phyloP scores from a whole-genome alignment of 2,329 filamentous ascomycete species.

The Neurospora sp. region DNA sequence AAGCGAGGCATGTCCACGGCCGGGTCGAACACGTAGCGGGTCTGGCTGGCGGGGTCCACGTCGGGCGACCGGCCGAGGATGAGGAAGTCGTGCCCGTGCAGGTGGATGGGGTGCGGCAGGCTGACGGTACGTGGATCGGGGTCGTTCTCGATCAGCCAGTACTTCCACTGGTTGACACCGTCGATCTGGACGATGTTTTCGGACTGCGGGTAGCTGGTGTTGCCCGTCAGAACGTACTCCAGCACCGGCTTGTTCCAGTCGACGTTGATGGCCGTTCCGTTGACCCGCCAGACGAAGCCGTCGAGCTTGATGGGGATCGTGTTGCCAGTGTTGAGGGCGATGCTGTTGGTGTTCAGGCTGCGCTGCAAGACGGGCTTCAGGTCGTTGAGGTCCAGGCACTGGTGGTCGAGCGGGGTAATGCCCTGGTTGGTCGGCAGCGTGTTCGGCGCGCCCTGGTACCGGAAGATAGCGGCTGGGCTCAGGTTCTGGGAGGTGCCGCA shows the following conservation, averaged over 20 bases:
- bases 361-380: slow-evolving; percentile 20
- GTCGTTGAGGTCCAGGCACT: slow-evolving; percentile 16
- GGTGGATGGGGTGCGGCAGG: slow-evolving; percentile 21
- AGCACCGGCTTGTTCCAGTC: slow-evolving; percentile 28
- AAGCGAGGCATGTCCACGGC: slow-evolving; percentile 21
- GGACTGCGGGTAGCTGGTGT: slow-evolving; percentile 18
- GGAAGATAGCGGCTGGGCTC: slow-evolving; percentile 21
- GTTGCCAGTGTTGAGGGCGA: slow-evolving; percentile 14
- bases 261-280: slow-evolving; percentile 22
- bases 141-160: slow-evolving; percentile 27
- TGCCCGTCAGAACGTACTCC: slow-evolving; percentile 22
- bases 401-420: slow-evolving; percentile 10
- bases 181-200: slow-evolving; percentile 20
- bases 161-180: slow-evolving; percentile 19
- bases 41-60: slow-evolving; percentile 8
- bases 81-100: slow-evolving; percentile 27
- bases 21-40: slow-evolving; percentile 18
- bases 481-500: slow-evolving; percentile 20
- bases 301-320: slow-evolving; percentile 15
- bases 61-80: slow-evolving; percentile 22
- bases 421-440: slow-evolving; percentile 17
- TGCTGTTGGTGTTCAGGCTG: slow-evolving; percentile 10
- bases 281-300: slow-evolving; percentile 21
- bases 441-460: slow-evolving; percentile 16
- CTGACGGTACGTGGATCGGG: slow-evolving; percentile 12